Conservation (phyloP, 805 yeast species). For the Priceomyces medius region DNA sequence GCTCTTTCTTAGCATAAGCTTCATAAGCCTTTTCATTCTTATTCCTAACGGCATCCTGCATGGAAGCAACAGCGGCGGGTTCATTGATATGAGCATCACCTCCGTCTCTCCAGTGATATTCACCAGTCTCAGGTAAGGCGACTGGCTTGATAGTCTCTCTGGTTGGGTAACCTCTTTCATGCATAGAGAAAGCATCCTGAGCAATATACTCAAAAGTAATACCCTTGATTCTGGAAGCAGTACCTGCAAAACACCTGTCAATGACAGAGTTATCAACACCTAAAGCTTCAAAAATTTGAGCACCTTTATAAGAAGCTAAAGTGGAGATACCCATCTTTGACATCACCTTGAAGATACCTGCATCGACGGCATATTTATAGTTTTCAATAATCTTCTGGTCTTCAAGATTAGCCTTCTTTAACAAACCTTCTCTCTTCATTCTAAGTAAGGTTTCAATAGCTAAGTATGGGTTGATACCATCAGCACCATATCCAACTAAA, state of each 20-base stretch:
- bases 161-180: constrained; percentile 86
- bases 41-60: constrained; percentile 98
- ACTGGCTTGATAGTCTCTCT: constrained; percentile 68
- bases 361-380: constrained; percentile 81
- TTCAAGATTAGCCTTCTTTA: constrained; percentile 52
- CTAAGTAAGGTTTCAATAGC: constrained; percentile 86
- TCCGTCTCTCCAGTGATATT: constrained; percentile 98
- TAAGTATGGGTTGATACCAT: constrained; percentile 90
- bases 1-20: constrained; percentile 83
- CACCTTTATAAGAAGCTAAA: constrained; percentile 97
- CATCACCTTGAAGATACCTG: constrained; percentile 95
- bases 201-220: constrained; percentile 94
- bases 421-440: constrained; percentile 77
- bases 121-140: constrained; percentile 91
- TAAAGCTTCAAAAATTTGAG: constrained; percentile 95
- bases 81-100: constrained; percentile 95
- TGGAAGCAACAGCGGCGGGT: constrained; percentile 90
- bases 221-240: constrained; percentile 96
- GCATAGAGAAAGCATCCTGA: constrained; percentile 92
- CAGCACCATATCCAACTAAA: constrained; percentile 95
- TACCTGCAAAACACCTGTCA: constrained; percentile 94
- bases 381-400: constrained; percentile 66
- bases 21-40: constrained; percentile 93
- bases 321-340: constrained; percentile 99
- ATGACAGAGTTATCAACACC: constrained; percentile 95